Base-by-base conservation (phyloP, 345 rosid genomes). In the Mangifera indica region DNA sequence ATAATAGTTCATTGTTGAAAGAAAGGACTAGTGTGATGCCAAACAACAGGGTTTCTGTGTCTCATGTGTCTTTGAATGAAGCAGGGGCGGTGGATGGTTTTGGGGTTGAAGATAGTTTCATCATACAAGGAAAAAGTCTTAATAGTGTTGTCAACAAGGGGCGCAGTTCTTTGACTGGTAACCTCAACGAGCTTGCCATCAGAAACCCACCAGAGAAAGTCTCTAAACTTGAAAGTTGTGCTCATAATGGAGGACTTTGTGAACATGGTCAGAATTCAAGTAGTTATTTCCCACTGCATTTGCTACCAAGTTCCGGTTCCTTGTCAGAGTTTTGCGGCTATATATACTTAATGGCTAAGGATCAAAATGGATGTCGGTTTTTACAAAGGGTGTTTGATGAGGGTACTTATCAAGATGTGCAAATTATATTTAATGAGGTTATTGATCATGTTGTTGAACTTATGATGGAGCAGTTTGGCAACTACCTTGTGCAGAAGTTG, bases 391-490 rank as follows among this genome's bases (percentile, higher is more conserved):
- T 84, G 25, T 78, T 88, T 26, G 84, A 83, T 10, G 81, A 84
- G 81, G 92, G 92, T 73, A 66, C 78, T 14, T 57, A 45, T 45
- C 29, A 69, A 64, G 80, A 87, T 46, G 61, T 66, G 40, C 70
- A 79, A 42, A 53, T 76, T 10, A 74, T 88, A 57, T 83, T 81
- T 45, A 60, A 32, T 48, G 88, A 83, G 67, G 40, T 83, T 20
- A 67, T 83, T 53, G 81, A 72, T 54, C 76, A 88, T 73, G 65
- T 86, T 3, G 66, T 45, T 62, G 92, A 86, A 26, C 82, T 88
- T 26, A 80, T 87, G 65, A 81, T 77, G 69, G 84, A 88, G 75
- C 86, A 87, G 0, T 88, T 86, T 79, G 92, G 88, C n/a, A 88
- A 88, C 54, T 86, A 88, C 75, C 74, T 88, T 3, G 72, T 86